These are phyloP conservation scores for Leccinellum albellum DNA, from an alignment of 768 basidiomycete genomes.

Conservation along the genomic window DNA sequence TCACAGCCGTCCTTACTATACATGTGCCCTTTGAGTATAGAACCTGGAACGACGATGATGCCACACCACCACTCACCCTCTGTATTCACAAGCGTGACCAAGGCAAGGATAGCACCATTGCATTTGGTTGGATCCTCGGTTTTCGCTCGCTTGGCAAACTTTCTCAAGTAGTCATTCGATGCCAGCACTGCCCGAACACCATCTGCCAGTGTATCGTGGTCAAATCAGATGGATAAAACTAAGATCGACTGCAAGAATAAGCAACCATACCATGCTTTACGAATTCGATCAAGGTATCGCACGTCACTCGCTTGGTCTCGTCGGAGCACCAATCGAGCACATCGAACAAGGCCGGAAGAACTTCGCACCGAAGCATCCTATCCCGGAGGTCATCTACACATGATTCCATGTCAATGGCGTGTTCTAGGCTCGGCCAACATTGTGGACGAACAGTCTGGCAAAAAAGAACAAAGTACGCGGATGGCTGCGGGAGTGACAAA, in stretches of 20 bases:
- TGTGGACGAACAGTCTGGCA: conserved; percentile 15
- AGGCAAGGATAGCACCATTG: conserved; percentile 15
- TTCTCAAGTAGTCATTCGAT: conserved; percentile 4
- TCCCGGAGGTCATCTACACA: conserved; percentile 17
- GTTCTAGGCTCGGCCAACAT: not conserved
- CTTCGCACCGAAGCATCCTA: conserved; percentile 13
- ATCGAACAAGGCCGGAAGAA: conserved; percentile 16
- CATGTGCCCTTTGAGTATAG: not conserved
- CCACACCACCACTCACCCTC: conserved; percentile 1
- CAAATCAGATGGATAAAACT: not conserved
- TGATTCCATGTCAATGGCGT: not conserved
- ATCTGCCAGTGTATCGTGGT: conserved; percentile 5
- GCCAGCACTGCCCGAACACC: conserved; percentile 5
- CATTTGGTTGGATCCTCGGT: conserved; percentile 5
- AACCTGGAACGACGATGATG: not conserved
- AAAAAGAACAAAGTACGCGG: conserved; percentile 22
- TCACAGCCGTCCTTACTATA: conserved; percentile 9
- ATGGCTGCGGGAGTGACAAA: conserved; percentile 29
- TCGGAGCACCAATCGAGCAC: conserved; percentile 20
- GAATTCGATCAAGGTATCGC: conserved; percentile 14
- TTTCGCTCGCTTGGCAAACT: conserved; percentile 15
- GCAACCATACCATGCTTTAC: conserved; percentile 16
- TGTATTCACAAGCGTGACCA: conserved; percentile 13
- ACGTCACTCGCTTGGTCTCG: conserved; percentile 12
- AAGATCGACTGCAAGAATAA: not conserved